Percentiles rank a stretch among this genome's conserved stretches.
These are phyloP conservation scores for Phytophthora cajani DNA, from an alignment of 352 stramenopile species.

Conservation along the genomic window DNA sequence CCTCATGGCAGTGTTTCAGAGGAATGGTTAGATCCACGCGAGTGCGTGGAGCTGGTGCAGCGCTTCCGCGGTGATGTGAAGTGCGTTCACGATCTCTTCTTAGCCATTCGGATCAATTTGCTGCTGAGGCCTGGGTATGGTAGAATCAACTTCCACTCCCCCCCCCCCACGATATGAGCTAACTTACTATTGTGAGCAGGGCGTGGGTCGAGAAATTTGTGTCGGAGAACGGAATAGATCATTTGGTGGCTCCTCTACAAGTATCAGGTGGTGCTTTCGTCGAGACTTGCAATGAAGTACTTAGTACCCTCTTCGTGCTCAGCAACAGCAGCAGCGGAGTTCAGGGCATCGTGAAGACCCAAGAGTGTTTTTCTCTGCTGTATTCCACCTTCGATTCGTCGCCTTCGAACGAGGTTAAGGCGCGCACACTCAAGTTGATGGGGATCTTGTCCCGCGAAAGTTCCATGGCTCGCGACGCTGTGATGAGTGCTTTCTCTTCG, in stretches of 20 bases:
- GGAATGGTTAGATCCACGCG: slow-evolving; percentile 56
- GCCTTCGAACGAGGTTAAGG: slow-evolving; percentile 30
- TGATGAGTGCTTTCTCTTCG: slow-evolving; percentile 39
- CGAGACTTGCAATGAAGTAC: slow-evolving; percentile 43
- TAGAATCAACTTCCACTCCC: not conserved
- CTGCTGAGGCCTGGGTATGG: slow-evolving; percentile 55
- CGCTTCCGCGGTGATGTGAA: slow-evolving; percentile 45
- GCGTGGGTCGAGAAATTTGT: slow-evolving; percentile 68
- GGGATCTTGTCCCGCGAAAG: slow-evolving; percentile 43
- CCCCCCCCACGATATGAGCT: not conserved
- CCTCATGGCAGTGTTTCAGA: slow-evolving; percentile 36
- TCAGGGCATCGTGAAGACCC: slow-evolving; percentile 36
- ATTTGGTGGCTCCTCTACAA: slow-evolving; percentile 49
- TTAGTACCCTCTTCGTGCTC: slow-evolving; percentile 62
- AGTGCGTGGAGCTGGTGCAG: slow-evolving; percentile 59
- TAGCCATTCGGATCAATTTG: slow-evolving; percentile 70
- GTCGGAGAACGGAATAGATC: slow-evolving; percentile 44
- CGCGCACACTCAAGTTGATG: slow-evolving; percentile 31
- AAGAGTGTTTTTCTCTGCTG: slow-evolving; percentile 40
- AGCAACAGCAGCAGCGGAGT: slow-evolving; percentile 41
- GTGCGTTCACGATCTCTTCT: slow-evolving; percentile 56
- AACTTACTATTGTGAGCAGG: slow-evolving; percentile 28
- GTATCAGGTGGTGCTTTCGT: slow-evolving; percentile 26
- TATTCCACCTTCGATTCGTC: slow-evolving; percentile 37
- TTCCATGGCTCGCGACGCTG: slow-evolving; percentile 27